A percentile compares a stretch with the other conserved stretches of the same genome.
These are phyloP conservation scores for Heterobasidion irregulare DNA, from an alignment of 1,284 basidiomycete genomes.

Conservation along the genomic window DNA sequence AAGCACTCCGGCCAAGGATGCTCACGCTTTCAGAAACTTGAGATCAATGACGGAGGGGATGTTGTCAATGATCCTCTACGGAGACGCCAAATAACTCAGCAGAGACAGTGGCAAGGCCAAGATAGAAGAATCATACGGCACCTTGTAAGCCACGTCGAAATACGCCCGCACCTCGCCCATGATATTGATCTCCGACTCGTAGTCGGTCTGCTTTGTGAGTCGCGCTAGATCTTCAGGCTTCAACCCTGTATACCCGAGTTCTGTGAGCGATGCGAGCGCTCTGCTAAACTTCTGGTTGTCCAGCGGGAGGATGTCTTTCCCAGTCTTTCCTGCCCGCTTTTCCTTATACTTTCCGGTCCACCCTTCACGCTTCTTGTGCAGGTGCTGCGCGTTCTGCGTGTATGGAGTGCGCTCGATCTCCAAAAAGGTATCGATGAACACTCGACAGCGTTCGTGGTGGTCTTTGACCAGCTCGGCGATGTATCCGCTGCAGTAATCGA, in stretches of 20 bases:
- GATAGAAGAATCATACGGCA: slow-evolving; percentile 10
- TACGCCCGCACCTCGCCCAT: slow-evolving; percentile 45
- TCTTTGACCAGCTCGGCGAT: slow-evolving; percentile 16
- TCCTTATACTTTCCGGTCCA: slow-evolving; percentile 28
- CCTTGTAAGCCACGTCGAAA: slow-evolving; percentile 42
- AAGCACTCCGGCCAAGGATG: neutral
- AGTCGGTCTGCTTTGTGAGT: slow-evolving; percentile 29
- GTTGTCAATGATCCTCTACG: slow-evolving; percentile 39
- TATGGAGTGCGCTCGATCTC: slow-evolving; percentile 25
- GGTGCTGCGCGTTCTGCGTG: slow-evolving; percentile 33
- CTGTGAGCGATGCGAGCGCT: slow-evolving; percentile 23
- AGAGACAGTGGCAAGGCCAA: neutral
- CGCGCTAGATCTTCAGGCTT: slow-evolving; percentile 28
- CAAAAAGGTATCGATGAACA: slow-evolving; percentile 19
- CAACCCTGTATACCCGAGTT: slow-evolving; percentile 24
- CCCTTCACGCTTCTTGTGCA: slow-evolving; percentile 21
- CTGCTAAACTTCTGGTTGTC: slow-evolving; percentile 10
- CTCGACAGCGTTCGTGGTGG: slow-evolving; percentile 14
- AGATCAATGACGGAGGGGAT: slow-evolving; percentile 38
- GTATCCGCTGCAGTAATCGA: slow-evolving; percentile 10
- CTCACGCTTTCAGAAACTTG: slow-evolving; percentile 28
- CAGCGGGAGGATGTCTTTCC: neutral
- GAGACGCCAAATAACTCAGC: neutral
- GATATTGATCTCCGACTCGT: slow-evolving; percentile 36
- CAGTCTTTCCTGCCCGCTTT: slow-evolving; percentile 7